Base-by-base conservation (phyloP, 768 basidiomycete species). In the Tulasnella sp. region DNA sequence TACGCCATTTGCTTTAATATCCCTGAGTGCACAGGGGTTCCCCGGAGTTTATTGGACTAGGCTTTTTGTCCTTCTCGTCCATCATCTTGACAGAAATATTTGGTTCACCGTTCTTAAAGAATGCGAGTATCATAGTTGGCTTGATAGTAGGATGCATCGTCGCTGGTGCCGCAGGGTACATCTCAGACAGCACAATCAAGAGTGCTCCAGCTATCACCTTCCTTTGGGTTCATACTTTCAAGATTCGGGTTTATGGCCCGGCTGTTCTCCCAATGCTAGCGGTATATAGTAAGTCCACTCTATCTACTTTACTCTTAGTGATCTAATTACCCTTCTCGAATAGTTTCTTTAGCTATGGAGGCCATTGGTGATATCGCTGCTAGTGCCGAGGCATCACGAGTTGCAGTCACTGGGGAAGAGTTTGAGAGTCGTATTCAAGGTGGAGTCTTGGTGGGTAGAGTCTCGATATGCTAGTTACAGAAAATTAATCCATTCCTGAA, bases 341-440 rank as follows among this genome's bases (percentile, higher is more conserved):
- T 31, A 82, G 77, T 86, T 5, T 83, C 83, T 0, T 62, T 78
- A 0, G 75, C 80, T 0, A 83, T 89, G 79, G 87, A 89, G 64
- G 80, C 83, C 5, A 88, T 86, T 46, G 86, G 86, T 3, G 87
- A 90, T 58, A 77, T 84, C 57, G 83, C 85, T 1, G 83, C 86
- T 0, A 81, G 81, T 10, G 79, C 81, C 1, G 88, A 91, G 62
- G 83, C 85, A 10, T 88, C 84, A 2, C 75, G 77, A 8, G 69
- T 83, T n/a, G 65, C 70, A 7, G 83, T 90, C 25, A 72, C 76
- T 20, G 88, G 86, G 0, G 70, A 71, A 7, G 76, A 83, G 45
- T 90, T 89, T 62, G 86, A 90, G 63, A 74, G 76, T 0, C 73
- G 86, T 10, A 81, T 90, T 29, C 86, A 88, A 65, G 85, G 87